Conservation (phyloP, 805 yeast species). For the Wickerhamiella galacta region DNA sequence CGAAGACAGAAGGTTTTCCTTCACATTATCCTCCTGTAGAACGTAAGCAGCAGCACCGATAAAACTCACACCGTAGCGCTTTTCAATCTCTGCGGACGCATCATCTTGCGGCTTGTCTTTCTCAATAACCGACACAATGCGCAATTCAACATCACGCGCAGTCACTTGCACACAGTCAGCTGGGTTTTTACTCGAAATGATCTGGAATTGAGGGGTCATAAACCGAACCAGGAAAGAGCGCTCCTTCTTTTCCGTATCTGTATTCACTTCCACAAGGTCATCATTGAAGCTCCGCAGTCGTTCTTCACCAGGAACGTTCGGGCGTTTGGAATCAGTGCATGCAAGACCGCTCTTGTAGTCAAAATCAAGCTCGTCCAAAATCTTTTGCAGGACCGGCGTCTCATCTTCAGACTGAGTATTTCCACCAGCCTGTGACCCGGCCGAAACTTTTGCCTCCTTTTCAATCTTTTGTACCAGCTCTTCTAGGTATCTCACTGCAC, state of each 20-base stretch:
- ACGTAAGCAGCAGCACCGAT: constrained; percentile 59
- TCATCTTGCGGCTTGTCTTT: constrained; percentile 25
- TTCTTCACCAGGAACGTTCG: constrained; percentile 1
- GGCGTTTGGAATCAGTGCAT: neutral
- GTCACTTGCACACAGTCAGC: constrained; percentile 52
- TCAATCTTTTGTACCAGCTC: constrained; percentile 30
- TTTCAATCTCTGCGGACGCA: constrained; percentile 36
- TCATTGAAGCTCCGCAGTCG: constrained; percentile 15
- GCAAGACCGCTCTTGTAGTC: no score
- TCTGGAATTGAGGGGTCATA: constrained; percentile 70
- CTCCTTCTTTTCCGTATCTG: constrained; percentile 22
- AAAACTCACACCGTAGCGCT: constrained; percentile 51
- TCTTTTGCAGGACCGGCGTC: neutral
- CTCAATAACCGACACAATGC: constrained; percentile 48
- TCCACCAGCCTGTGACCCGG: neutral
- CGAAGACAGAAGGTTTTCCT: constrained; percentile 26
- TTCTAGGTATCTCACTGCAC: constrained; percentile 34
- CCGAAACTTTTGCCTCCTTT: constrained; percentile 3
- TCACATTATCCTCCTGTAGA: constrained; percentile 35
- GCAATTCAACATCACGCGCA: constrained; percentile 53
- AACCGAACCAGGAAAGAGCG: constrained; percentile 52
- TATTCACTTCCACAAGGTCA: constrained; percentile 29
- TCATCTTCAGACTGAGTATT: neutral
- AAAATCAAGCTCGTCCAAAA: neutral
- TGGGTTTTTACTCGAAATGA: constrained; percentile 34